A percentile compares a stretch with the other conserved stretches of the same genome.
phyloP scores from a whole-genome alignment of 345 rosid genomes.

The Gossypium stocksii region DNA sequence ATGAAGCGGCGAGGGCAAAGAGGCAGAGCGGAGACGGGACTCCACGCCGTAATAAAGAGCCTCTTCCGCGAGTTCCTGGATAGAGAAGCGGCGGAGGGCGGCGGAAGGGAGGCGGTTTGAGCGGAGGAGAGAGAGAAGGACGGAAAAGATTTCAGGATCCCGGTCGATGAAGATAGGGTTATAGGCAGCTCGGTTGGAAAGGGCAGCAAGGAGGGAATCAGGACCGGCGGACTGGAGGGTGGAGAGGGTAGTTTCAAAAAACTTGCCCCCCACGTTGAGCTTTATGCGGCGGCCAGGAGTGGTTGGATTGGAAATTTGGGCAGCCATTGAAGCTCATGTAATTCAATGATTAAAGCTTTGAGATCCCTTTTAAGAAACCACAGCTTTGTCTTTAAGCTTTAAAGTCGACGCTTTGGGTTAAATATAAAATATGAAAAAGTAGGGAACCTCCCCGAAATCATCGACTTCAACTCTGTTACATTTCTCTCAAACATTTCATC shows the following conservation, averaged over 20 bases:
- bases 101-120: conserved; percentile 64
- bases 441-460: neutral
- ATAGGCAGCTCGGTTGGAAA: conserved; percentile 49
- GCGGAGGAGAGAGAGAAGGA: conserved; percentile 75
- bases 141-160: conserved; percentile 87
- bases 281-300: conserved; percentile 36
- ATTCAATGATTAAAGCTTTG: neutral
- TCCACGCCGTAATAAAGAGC: conserved; percentile 87
- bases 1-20: conserved; percentile 55
- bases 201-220: conserved; percentile 73
- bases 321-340: conserved; percentile 9
- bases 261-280: conserved; percentile 90
- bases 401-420: neutral
- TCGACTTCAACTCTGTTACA: neutral
- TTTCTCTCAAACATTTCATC: neutral
- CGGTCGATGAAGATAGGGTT: conserved; percentile 80
- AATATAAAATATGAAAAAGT: neutral
- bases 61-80: conserved; percentile 82
- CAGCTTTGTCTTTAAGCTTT: neutral
- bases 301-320: neutral
- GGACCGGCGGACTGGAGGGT: conserved; percentile 75
- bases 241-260: conserved; percentile 69
- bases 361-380: neutral
- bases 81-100: conserved; percentile 48
- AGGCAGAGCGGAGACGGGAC: conserved; percentile 51